phyloP scores from a whole-genome alignment of 169 alveolate genomes.

The Cryptosporidium meleagridis region DNA sequence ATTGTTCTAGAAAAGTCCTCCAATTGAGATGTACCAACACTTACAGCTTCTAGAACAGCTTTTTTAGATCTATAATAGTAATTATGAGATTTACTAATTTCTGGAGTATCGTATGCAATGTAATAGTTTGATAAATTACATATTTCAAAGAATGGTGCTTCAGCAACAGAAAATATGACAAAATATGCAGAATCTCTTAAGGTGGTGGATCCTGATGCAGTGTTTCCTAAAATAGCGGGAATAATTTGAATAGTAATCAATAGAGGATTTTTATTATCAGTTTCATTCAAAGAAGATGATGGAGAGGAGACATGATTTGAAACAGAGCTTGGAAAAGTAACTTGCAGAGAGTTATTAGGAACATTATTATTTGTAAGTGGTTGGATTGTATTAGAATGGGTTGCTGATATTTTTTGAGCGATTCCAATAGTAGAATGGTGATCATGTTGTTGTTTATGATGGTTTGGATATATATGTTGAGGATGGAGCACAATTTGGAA shows the following conservation, averaged over 20 bases:
- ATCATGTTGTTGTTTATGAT: slow-evolving; percentile 1
- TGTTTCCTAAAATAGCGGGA: slow-evolving; percentile 52
- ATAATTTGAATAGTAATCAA: slow-evolving; percentile 49
- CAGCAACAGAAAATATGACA: slow-evolving; percentile 66
- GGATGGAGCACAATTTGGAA: slow-evolving; percentile 50
- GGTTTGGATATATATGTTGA: slow-evolving; percentile 9
- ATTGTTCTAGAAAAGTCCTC: slow-evolving; percentile 8
- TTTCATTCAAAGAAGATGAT: not conserved
- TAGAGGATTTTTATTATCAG: slow-evolving; percentile 8
- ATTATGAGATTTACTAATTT: slow-evolving; percentile 43
- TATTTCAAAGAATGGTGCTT: slow-evolving; percentile 69
- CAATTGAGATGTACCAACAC: slow-evolving; percentile 1
- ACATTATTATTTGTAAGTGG: not conserved
- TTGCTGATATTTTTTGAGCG: not conserved
- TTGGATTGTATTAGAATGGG: not conserved
- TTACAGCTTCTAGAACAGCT: slow-evolving; percentile 46
- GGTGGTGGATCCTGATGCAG: slow-evolving; percentile 53
- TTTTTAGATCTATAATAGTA: slow-evolving; percentile 65
- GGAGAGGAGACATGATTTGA: no score
- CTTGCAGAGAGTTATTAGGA: not conserved
- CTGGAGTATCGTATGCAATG: slow-evolving; percentile 72
- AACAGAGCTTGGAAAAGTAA: no score
- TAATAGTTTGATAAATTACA: slow-evolving; percentile 53
- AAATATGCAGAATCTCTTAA: slow-evolving; percentile 47
- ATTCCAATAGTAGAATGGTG: not conserved